Evolutionary conservation across 345 rosid species (phyloP).

Genomic region (Gossypium longicalyx): DNA sequence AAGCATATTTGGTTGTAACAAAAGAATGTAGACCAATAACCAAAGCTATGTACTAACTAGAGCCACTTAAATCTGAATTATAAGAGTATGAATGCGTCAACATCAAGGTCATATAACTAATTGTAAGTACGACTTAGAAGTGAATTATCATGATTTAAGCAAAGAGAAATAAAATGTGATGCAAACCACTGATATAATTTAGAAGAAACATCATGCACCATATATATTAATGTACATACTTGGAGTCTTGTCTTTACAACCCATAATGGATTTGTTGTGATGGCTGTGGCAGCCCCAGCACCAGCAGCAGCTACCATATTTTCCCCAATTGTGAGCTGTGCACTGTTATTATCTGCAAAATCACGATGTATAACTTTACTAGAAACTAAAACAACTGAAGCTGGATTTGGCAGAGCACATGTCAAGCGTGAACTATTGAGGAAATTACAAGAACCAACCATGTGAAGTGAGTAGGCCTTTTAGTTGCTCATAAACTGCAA

Average conservation of each 20-base stretch:
- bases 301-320: constrained; percentile 92
- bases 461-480: constrained; percentile 60
- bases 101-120: not conserved
- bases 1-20: constrained; percentile 11
- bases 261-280: constrained; percentile 91
- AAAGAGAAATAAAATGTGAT: constrained; percentile 5
- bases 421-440: not conserved
- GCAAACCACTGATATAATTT: not conserved
- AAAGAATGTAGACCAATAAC: constrained; percentile 12
- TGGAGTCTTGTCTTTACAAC: constrained; percentile 97
- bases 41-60: not conserved
- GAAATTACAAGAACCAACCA: constrained; percentile 51
- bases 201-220: not conserved
- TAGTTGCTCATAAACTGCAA: constrained; percentile 68
- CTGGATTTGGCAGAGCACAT: not conserved
- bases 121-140: not conserved
- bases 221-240: constrained; percentile 37
- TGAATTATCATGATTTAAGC: not conserved
- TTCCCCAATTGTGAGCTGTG: constrained; percentile 58
- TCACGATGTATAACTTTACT: constrained; percentile 11
- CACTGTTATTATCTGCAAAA: constrained; percentile 39
- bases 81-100: not conserved
- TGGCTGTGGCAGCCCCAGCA: constrained; percentile 90
- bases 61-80: constrained; percentile 1
- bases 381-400: constrained; percentile 3